Percentiles rank a stretch among this genome's conserved stretches.
phyloP scores from a whole-genome alignment of 2,329 filamentous ascomycete species.

The Diaporthe citrichinensis region DNA sequence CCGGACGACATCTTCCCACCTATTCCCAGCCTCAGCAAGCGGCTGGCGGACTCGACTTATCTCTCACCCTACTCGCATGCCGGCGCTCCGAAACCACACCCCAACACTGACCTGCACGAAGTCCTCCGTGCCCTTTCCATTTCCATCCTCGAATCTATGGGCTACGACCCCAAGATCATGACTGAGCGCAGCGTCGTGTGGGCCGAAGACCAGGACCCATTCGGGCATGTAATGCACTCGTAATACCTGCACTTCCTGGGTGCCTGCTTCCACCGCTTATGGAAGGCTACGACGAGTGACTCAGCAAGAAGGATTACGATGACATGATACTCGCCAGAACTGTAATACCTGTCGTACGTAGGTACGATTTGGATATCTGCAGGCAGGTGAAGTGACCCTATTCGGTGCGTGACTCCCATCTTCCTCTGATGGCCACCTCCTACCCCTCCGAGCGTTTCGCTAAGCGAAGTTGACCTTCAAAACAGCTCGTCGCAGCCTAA shows the following conservation, averaged over 20 bases:
- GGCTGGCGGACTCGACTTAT: conserved; percentile 38
- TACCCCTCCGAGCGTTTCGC: neutral
- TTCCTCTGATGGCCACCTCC: too few species aligned
- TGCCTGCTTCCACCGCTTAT: conserved; percentile 45
- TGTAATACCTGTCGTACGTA: conserved; percentile 44
- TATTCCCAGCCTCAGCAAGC: neutral
- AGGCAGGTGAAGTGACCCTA: conserved; percentile 45
- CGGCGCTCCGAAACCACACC: conserved; percentile 43
- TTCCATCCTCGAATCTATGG: conserved; percentile 43
- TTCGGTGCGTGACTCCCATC: conserved; percentile 14
- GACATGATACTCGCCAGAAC: conserved; percentile 45
- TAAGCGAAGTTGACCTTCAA: neutral
- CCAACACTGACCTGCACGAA: conserved; percentile 43
- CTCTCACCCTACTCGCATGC: conserved; percentile 42
- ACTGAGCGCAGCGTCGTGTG: conserved; percentile 44
- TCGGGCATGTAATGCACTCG: conserved; percentile 47
- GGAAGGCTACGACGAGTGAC: conserved; percentile 47
- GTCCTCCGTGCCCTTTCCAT: conserved; percentile 41
- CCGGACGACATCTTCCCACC: neutral
- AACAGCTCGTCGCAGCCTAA: conserved; percentile 43
- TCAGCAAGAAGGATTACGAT: conserved; percentile 46
- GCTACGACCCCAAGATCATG: conserved; percentile 42
- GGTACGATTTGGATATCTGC: conserved; percentile 44
- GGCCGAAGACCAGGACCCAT: conserved; percentile 48
- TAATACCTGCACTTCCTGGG: conserved; percentile 46